Conservation (phyloP, 179 eudicot species). For the Silene vulgaris region DNA sequence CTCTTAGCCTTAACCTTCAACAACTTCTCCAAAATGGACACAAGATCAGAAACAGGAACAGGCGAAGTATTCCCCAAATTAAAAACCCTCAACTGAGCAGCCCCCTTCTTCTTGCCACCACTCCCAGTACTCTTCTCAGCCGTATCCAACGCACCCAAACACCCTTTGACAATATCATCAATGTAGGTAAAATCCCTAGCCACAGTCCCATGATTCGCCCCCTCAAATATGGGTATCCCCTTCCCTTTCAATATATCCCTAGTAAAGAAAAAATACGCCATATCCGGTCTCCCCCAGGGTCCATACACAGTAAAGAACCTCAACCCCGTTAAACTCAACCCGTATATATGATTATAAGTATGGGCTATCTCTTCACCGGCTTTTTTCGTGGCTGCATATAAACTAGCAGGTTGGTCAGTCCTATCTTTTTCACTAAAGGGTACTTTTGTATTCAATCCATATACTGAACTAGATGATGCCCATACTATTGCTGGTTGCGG, state of each 20-base stretch:
- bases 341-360: constrained; percentile 77
- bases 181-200: constrained; percentile 84
- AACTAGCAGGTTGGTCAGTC: constrained; percentile 79
- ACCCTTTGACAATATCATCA: constrained; percentile 90
- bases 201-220: constrained; percentile 66
- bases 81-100: constrained; percentile 78
- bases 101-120: constrained; percentile 74
- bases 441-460: constrained; percentile 65
- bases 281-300: constrained; percentile 96
- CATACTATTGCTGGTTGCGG: constrained; percentile 75
- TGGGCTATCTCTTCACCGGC: constrained; percentile 86
- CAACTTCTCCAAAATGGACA: constrained; percentile 59
- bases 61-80: constrained; percentile 90
- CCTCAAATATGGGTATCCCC: constrained; percentile 60
- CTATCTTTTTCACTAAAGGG: constrained; percentile 73
- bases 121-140: constrained; percentile 83
- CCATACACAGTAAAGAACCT: constrained; percentile 87
- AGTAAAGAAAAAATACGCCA: constrained; percentile 91
- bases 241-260: constrained; percentile 69
- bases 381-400: constrained; percentile 80
- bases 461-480: constrained; percentile 78
- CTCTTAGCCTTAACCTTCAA: constrained; percentile 73
- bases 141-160: constrained; percentile 75
- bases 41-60: constrained; percentile 74
- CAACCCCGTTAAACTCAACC: constrained; percentile 62